Evolutionary conservation across 768 basidiomycete species (phyloP), one percentile per base, ranked within the genome.

Genomic region (Hygrophorus pudorinus): DNA sequence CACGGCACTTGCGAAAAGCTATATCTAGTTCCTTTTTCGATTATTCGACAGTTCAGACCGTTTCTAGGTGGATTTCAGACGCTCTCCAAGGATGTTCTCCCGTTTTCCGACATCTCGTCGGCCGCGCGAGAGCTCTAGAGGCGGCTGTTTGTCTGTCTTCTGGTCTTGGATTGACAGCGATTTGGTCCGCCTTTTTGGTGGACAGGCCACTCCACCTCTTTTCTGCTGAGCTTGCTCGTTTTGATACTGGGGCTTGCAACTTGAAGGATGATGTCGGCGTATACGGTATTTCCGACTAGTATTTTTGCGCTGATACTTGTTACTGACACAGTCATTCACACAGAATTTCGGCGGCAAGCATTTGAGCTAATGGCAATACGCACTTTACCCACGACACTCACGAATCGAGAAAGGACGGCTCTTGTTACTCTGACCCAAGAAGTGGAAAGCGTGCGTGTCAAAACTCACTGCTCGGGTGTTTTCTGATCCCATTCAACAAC

Each of bases 131-230:
- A 27, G 52, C 54, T 5, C 63, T 93, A 2, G 64, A 70, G 30
- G 59, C 68, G 4, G 55, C 65, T 2, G 66, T 85, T 12, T 74
- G 73, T 2, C 70, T 79, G 12, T 76, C 78, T 5, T 72, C 76
- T n/a, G 92, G 93, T 3, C 66, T 77, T 18, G 85, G 82, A 17
- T 64, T 92, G 57, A 63, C 73, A 14, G 68, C 79, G 16, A 75
- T 94, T 29, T 94, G 90, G 90, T 65, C 69, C 10, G 59, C 56
- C 5, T 59, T 80, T 44, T 69, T 61, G 21, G 35, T 59, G 17
- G 59, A 59, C 12, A 49, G 56, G 28, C 42, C 51, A 13, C 40
- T 56, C 6, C n/a, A 46, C 30, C 21, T 48, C 12, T 39, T 51
- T 10, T 20, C 46, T 3, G 14, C 45, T n/a, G 41, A 48, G 14